Conservation (phyloP, 768 basidiomycete species). For the Lentinus brumalis region DNA sequence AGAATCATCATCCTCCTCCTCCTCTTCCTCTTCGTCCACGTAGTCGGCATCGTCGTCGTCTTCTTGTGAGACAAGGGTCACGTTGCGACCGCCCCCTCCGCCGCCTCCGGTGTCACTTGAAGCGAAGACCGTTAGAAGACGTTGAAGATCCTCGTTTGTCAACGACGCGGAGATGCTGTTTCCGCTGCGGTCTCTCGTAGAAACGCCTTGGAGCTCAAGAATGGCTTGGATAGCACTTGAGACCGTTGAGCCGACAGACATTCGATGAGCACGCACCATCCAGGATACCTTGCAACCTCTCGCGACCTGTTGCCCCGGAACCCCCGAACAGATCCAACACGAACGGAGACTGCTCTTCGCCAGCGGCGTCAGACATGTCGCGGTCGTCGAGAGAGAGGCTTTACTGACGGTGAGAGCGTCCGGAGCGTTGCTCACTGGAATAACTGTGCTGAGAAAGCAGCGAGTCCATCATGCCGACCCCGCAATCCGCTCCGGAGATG, state of each 20-base stretch:
- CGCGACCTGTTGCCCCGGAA: slow-evolving; percentile 2
- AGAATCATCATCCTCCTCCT: slow-evolving; percentile 33
- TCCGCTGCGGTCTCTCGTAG: background rate
- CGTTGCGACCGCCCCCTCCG: background rate
- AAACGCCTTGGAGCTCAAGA: slow-evolving; percentile 3
- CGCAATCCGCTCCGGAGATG: background rate
- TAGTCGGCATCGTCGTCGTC: slow-evolving; percentile 39
- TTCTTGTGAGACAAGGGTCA: background rate
- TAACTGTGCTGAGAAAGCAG: slow-evolving; percentile 22
- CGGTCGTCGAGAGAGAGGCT: slow-evolving; percentile 18
- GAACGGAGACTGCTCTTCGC: slow-evolving; percentile 19
- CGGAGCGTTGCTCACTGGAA: background rate
- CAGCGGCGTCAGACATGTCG: slow-evolving; percentile 32
- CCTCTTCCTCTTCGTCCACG: slow-evolving; percentile 40
- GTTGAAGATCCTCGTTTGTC: slow-evolving; percentile 13
- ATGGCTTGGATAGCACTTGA: slow-evolving; percentile 1
- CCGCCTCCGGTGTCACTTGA: background rate
- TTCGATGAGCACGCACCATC: background rate
- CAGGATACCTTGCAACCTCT: slow-evolving; percentile 12
- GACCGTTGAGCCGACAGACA: background rate
- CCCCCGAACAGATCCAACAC: slow-evolving; percentile 1
- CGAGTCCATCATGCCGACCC: slow-evolving; percentile 5
- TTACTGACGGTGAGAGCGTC: background rate
- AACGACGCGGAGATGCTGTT: slow-evolving; percentile 3
- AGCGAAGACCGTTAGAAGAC: slow-evolving; percentile 7